Base-by-base conservation (phyloP, 805 yeast genomes). In the Candida pseudofarinosa region DNA sequence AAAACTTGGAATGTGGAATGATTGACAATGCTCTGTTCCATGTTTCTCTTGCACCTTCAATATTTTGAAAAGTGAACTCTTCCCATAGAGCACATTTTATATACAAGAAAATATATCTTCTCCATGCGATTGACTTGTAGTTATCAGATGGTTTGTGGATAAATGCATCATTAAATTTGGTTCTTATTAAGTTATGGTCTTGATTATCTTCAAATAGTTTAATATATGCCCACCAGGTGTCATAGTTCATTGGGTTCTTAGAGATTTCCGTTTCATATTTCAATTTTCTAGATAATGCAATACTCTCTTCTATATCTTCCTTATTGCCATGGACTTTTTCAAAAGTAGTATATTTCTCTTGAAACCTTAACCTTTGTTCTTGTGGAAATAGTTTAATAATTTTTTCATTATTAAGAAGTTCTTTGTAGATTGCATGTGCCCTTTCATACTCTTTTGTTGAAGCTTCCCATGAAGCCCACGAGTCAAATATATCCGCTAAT, bases 181-280 rank as follows among this genome's bases (percentile, higher is more conserved):
- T 53, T 35, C 44, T 36, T 19, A 43, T 19, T 2, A 10, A 19
- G 2, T 39, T 35, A 14, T 19, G 13, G 43, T 38, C 49, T 15
- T 68, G 52, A 4, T 56, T 55, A 18, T 73, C 69, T 40, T 74
- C 74, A 10, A 80, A 52, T 18, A 87, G 55, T 10, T 75, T 69
- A 1, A 88, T 45, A 53, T 81, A 82, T 0, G 77, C 58, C 91
- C 96, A 89, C 97, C 98, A 90, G 0, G 80, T 65, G 53, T 85
- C 93, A 59, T 79, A 81, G 62, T 87, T 86, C 0, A 43, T 33
- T 0, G 88, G 81, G 40, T 76, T 67, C 8, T 55, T 50, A 4
- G 55, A 45, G 12, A 86, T 51, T 16, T 63, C 67, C 2, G 63
- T 58, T 52, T 82, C 81, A 56, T 85, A 87, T 41, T 67, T 67